Conservation (phyloP, 1,139 yeast genomes). For the Saccharomycopsis crataegensis region DNA sequence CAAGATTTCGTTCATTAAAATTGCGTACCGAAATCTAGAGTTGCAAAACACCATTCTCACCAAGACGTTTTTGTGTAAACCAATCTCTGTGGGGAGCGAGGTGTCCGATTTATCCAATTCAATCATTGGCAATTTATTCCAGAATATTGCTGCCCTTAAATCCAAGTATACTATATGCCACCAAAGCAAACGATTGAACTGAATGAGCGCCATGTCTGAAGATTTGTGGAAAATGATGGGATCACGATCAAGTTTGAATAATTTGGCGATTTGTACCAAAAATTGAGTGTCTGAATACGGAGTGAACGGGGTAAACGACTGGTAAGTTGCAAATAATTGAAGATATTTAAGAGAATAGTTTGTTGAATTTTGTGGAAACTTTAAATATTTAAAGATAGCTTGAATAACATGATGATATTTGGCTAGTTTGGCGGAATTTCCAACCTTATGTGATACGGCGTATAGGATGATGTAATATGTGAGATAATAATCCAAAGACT, state of each 20-base stretch:
- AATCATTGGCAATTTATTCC: slow-evolving; percentile 51
- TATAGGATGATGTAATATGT: slow-evolving; percentile 8
- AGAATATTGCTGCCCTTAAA: slow-evolving; percentile 49
- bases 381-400: slow-evolving; percentile 3
- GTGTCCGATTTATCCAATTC: slow-evolving; percentile 51
- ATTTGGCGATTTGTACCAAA: slow-evolving; percentile 44
- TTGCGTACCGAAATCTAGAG: slow-evolving; percentile 45
- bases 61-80: slow-evolving; percentile 20
- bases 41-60: slow-evolving; percentile 36
- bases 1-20: slow-evolving; percentile 43
- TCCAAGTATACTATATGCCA: slow-evolving; percentile 61
- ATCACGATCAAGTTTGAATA: slow-evolving; percentile 50
- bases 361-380: slow-evolving; percentile 1
- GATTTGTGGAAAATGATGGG: slow-evolving; percentile 46
- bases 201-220: slow-evolving; percentile 40
- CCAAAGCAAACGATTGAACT: slow-evolving; percentile 51
- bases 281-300: slow-evolving; percentile 31
- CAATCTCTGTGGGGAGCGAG: slow-evolving; percentile 41
- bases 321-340: slow-evolving; percentile 1
- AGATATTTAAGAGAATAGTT: slow-evolving; percentile 7
- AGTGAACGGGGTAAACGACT: slow-evolving; percentile 31
- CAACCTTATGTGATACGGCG: neutral
- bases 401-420: neutral
- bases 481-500: slow-evolving; percentile 3
- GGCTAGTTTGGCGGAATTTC: neutral